A percentile compares a stretch with the other conserved stretches of the same genome.
Evolutionary conservation across 306 rosid genomes (phyloP).

Genomic region (Prunus salicina): DNA sequence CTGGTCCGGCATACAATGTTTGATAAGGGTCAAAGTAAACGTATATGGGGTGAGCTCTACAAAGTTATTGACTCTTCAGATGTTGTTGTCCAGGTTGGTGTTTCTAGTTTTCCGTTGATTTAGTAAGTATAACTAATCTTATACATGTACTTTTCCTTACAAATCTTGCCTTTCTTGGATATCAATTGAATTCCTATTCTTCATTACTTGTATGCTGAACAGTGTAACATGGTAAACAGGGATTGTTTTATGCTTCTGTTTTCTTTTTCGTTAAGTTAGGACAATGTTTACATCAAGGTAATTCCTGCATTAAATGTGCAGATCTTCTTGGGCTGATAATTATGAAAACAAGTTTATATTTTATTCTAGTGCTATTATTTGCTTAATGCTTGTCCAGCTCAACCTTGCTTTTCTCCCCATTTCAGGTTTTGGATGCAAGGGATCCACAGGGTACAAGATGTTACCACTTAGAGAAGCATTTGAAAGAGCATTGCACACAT

Average conservation of each 20-base stretch:
- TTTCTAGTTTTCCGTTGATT: not conserved
- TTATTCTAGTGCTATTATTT: not conserved
- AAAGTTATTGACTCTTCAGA: constrained; percentile 97
- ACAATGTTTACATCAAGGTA: not conserved
- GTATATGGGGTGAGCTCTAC: constrained; percentile 98
- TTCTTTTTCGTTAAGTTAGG: not conserved
- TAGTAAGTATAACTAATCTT: not conserved
- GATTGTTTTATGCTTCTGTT: not conserved
- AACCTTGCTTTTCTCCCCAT: not conserved
- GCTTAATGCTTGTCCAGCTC: constrained; percentile 5
- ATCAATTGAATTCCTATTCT: not conserved
- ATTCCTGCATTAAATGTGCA: constrained; percentile 2
- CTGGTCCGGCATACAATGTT: constrained; percentile 92
- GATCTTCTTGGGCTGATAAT: not conserved
- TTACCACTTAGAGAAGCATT: constrained; percentile 88
- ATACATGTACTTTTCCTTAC: not conserved
- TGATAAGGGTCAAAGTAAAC: constrained; percentile 98
- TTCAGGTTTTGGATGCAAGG: constrained; percentile 94
- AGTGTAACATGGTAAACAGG: not conserved
- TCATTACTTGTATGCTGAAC: not conserved
- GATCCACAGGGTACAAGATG: constrained; percentile 96
- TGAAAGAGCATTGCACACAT: constrained; percentile 87
- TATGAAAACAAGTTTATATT: not conserved
- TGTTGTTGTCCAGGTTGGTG: constrained; percentile 89
- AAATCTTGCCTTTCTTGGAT: not conserved